Evolutionary conservation across 108 stramenopile species (phyloP).

Genomic region (Nitzschia sp.): DNA sequence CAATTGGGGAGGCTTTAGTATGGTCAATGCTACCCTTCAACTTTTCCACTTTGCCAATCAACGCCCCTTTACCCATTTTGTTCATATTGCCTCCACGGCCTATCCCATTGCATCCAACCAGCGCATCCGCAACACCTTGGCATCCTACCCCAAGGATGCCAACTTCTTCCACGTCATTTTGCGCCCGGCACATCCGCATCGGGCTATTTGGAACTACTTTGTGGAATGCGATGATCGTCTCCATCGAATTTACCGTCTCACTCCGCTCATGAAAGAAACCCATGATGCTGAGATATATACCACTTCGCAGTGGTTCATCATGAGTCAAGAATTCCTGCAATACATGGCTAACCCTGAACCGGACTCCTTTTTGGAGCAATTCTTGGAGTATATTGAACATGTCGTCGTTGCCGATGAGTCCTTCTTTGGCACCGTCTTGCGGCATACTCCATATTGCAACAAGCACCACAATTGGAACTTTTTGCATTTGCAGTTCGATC

Average conservation of each 20-base stretch:
- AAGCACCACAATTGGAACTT: constrained; percentile 89
- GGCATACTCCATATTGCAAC: constrained; percentile 81
- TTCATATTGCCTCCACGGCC: constrained; percentile 85
- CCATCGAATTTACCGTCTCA: constrained; percentile 88
- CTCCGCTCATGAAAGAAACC: constrained; percentile 50
- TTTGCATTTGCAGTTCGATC: constrained; percentile 88
- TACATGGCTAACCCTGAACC: constrained; percentile 73
- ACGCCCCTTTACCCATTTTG: constrained; percentile 75
- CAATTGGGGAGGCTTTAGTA: constrained; percentile 93
- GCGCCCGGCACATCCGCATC: constrained; percentile 63
- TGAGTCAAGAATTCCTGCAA: constrained; percentile 86
- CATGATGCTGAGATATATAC: constrained; percentile 80
- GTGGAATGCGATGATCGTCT: constrained; percentile 94
- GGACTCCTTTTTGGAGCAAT: constrained; percentile 71
- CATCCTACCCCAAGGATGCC: constrained; percentile 80
- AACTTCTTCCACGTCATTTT: constrained; percentile 81
- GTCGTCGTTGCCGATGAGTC: constrained; percentile 94
- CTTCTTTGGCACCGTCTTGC: constrained; percentile 92
- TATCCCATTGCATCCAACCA: constrained; percentile 91
- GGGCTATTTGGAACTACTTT: constrained; percentile 86
- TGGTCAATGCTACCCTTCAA: constrained; percentile 93
- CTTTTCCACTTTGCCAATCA: constrained; percentile 55
- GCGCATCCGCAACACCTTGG: constrained; percentile 81
- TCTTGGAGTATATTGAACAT: constrained; percentile 76
- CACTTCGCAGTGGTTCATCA: constrained; percentile 92